Percentiles rank a stretch among this genome's conserved stretches.
These are phyloP conservation scores for Barnettozyma wickerhamii DNA, from an alignment of 805 yeast genomes.

Conservation along the genomic window DNA sequence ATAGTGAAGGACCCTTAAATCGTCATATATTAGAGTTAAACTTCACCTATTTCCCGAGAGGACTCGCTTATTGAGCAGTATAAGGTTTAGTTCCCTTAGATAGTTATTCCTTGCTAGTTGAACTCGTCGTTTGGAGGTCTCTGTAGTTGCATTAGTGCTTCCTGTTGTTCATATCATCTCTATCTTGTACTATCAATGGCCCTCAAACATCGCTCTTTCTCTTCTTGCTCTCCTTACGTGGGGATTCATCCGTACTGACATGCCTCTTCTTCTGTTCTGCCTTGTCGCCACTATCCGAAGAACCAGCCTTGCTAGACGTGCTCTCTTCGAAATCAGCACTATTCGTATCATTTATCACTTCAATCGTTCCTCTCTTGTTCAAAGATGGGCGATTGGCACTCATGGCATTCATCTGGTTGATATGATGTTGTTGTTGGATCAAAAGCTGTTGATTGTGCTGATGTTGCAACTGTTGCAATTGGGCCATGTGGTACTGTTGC, in stretches of 20 bases:
- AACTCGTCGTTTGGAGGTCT: too few species aligned
- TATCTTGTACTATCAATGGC: not conserved
- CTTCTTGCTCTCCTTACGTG: not conserved
- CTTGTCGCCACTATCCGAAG: not conserved
- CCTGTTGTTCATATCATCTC: too few species aligned
- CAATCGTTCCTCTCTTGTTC: slow-evolving; percentile 6
- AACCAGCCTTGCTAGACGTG: not conserved
- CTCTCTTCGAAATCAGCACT: slow-evolving; percentile 2
- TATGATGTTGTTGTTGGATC: not conserved
- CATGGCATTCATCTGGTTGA: not conserved
- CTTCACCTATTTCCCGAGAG: too few species aligned
- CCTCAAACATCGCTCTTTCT: not conserved
- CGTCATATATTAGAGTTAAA: too few species aligned
- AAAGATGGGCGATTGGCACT: not conserved
- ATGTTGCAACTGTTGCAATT: not conserved
- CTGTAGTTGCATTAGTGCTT: too few species aligned
- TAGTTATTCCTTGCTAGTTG: too few species aligned
- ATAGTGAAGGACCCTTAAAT: too few species aligned
- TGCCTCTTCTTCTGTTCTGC: not conserved
- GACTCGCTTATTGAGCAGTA: too few species aligned
- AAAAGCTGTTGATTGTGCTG: not conserved
- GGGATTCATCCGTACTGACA: not conserved
- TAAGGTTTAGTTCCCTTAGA: too few species aligned
- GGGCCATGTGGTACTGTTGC: not conserved
- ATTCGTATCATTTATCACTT: slow-evolving; percentile 6